Base-by-base conservation (phyloP, 768 basidiomycete species). In the Leccinum broughii region DNA sequence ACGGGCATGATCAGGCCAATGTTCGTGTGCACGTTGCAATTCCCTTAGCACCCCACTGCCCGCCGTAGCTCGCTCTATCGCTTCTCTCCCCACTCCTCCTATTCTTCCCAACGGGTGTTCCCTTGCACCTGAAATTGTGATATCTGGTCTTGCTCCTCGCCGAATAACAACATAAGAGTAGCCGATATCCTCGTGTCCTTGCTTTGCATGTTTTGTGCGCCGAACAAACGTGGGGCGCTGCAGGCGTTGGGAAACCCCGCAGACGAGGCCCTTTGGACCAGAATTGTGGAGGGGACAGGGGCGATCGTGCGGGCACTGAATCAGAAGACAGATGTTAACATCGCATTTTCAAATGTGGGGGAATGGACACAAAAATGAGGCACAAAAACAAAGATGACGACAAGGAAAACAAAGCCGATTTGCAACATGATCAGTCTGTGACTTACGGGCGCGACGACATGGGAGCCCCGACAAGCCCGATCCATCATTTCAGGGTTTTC, bases 81-180 rank as follows among this genome's bases (percentile, higher is more conserved):
- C 71, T 48, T 75, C 70, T 59, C 56, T 69, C 48, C 62, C 73
- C 48, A 77, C 68, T 24, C 72, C 62, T 55, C 71, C 67, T 67
- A 66, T 32, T 75, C 70, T 62, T 61, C 72, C 66, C 54, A 72
- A 56, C 9, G 57, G 58, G 32, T 55, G 59, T 50, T 60, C 61
- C 46, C 34, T 30, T 52, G 59, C 59, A 35, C 20, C 58, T 34
- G 52, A 49, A 46, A 14, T 28, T 26, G 55, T 58, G 48, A 54
- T 56, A 51, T 68, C 62, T 8, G 94, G 94, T 59, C 95, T 81
- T 30, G 77, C 63, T 3, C 95, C 96, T 54, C 93, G 82, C 34
- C 86, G 87, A 57, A 99, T 82, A 32, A 94, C 90, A 52, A 97
- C 83, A 71, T 99, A 99, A 17, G 93, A 92, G 72, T 95, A 98